phyloP scores from a whole-genome alignment of 805 yeast genomes.

The Candida maltosa region DNA sequence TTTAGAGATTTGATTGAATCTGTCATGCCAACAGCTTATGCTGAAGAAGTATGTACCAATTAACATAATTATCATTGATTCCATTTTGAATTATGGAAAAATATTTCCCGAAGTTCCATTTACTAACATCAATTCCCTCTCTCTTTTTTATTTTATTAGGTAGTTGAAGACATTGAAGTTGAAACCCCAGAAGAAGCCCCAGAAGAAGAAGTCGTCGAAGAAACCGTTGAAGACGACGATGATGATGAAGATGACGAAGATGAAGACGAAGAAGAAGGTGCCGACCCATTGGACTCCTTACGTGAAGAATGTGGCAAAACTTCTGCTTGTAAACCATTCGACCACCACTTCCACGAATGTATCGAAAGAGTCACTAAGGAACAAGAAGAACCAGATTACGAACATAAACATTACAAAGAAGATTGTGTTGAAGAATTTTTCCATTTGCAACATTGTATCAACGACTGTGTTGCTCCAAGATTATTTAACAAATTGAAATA shows the following conservation, averaged over 20 bases:
- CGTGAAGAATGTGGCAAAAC: conserved; percentile 64
- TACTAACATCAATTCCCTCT: too few relatives aligned
- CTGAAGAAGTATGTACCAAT: conserved; percentile 68
- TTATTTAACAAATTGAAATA: conserved; percentile 83
- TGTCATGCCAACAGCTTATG: conserved; percentile 78
- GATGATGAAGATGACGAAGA: conserved; percentile 63
- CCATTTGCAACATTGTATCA: conserved; percentile 92
- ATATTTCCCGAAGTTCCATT: too few relatives aligned
- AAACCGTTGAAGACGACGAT: conserved; percentile 36
- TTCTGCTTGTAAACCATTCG: conserved; percentile 63
- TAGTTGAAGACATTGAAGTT: conserved; percentile 20
- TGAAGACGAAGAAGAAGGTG: conserved; percentile 66
- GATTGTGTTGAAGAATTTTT: conserved; percentile 98
- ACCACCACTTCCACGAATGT: conserved; percentile 93
- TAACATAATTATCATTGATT: too few relatives aligned
- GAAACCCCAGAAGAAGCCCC: conserved; percentile 11
- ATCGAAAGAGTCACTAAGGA: conserved; percentile 90
- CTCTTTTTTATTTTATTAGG: too few relatives aligned
- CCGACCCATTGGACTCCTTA: conserved; percentile 36
- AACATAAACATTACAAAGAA: conserved; percentile 77
- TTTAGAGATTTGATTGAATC: conserved; percentile 77
- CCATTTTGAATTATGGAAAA: too few relatives aligned
- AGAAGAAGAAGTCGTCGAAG: conserved; percentile 23
- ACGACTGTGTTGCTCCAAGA: conserved; percentile 89
- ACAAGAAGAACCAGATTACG: conserved; percentile 82